A percentile compares a stretch with the other conserved stretches of the same genome.
Evolutionary conservation across 2,329 filamentous ascomycete genomes (phyloP).

Genomic region (Fusarium devonianum): DNA sequence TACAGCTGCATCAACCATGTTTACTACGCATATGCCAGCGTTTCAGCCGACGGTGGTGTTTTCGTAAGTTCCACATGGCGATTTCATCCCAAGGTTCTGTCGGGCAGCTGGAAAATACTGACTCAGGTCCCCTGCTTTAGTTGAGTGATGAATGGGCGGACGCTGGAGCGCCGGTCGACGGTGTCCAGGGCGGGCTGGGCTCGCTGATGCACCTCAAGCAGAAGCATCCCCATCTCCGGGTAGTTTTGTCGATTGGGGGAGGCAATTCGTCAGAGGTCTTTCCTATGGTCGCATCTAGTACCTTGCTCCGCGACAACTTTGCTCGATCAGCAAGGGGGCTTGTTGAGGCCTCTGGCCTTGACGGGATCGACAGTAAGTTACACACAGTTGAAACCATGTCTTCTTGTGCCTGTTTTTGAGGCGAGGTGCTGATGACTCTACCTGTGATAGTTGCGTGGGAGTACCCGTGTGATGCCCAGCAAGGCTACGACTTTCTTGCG

Average conservation of each 20-base stretch:
- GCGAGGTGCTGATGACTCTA: slow-evolving; percentile 16
- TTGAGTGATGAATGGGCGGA: slow-evolving; percentile 83
- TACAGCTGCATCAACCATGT: slow-evolving; percentile 80
- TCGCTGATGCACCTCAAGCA: slow-evolving; percentile 77
- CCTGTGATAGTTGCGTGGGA: slow-evolving; percentile 75
- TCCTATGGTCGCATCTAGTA: slow-evolving; percentile 68
- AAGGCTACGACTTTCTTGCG: slow-evolving; percentile 74
- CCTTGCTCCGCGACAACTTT: slow-evolving; percentile 71
- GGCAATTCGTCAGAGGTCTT: slow-evolving; percentile 71
- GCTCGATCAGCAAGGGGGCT: slow-evolving; percentile 70
- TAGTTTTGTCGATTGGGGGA: slow-evolving; percentile 81
- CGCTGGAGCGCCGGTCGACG: slow-evolving; percentile 74
- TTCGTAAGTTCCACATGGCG: slow-evolving; percentile 64
- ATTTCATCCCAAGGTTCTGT: slow-evolving; percentile 11
- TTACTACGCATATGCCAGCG: slow-evolving; percentile 83
- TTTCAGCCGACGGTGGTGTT: slow-evolving; percentile 74
- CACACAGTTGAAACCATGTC: slow-evolving; percentile 2
- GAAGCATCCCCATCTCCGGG: slow-evolving; percentile 72
- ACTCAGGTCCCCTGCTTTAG: slow-evolving; percentile 54
- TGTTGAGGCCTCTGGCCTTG: slow-evolving; percentile 70
- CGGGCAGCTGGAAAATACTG: slow-evolving; percentile 30
- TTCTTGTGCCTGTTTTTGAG: neutral
- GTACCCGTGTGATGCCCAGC: slow-evolving; percentile 70
- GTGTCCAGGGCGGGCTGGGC: slow-evolving; percentile 72
- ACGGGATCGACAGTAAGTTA: slow-evolving; percentile 72